A percentile compares a stretch with the other conserved stretches of the same genome.
Conservation (phyloP, 2,329 filamentous ascomycete genomes). For the Aureobasidium melanogenum region DNA sequence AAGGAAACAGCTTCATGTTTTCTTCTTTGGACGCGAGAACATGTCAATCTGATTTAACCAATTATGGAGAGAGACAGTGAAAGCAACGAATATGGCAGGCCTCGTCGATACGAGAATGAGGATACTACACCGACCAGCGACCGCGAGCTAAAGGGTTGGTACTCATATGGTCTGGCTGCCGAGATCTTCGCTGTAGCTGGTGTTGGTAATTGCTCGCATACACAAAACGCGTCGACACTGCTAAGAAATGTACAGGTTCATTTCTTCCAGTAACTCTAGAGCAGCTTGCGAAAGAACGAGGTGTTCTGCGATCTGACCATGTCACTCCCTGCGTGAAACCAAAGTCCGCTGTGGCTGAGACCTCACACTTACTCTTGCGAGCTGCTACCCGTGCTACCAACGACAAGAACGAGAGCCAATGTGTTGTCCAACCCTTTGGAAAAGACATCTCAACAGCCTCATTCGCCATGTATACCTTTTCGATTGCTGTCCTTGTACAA, state of each 20-base stretch:
- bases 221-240: not conserved
- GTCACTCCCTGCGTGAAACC: slow-evolving; percentile 54
- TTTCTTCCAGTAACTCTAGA: slow-evolving; percentile 91
- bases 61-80: slow-evolving; percentile 1
- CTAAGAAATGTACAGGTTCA: slow-evolving; percentile 50
- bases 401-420: slow-evolving; percentile 50
- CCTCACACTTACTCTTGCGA: slow-evolving; percentile 16
- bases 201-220: slow-evolving; percentile 48
- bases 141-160: slow-evolving; percentile 13
- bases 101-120: slow-evolving; percentile 6
- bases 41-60: not conserved
- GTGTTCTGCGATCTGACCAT: slow-evolving; percentile 69
- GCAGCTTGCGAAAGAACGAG: slow-evolving; percentile 80
- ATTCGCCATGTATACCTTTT: slow-evolving; percentile 95
- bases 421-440: slow-evolving; percentile 69
- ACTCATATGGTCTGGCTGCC: slow-evolving; percentile 53
- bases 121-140: slow-evolving; percentile 9
- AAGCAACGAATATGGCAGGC: not conserved
- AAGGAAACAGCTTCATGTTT: slow-evolving; percentile 1
- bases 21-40: not conserved
- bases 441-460: slow-evolving; percentile 80
- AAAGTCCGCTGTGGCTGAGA: slow-evolving; percentile 11
- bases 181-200: slow-evolving; percentile 92
- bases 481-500: slow-evolving; percentile 75
- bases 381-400: slow-evolving; percentile 1